A percentile compares a stretch with the other conserved stretches of the same genome.
These are phyloP conservation scores for Grammothele lineata DNA, from an alignment of 768 basidiomycete genomes.

Conservation along the genomic window DNA sequence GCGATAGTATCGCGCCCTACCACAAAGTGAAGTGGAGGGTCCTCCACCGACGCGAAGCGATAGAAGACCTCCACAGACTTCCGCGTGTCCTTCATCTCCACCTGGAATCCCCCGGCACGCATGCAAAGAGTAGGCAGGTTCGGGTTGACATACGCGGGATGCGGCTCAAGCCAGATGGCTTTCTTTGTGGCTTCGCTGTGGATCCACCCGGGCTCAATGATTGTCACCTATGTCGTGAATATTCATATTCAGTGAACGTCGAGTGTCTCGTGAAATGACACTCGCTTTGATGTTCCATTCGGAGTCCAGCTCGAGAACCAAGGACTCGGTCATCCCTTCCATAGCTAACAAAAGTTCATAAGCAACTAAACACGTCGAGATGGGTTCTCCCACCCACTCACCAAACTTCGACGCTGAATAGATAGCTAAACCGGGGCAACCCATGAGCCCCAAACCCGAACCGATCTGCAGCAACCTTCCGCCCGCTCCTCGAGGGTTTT, in stretches of 20 bases:
- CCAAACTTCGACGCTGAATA: slow-evolving; percentile 10
- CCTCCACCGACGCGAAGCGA: not conserved
- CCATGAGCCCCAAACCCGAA: slow-evolving; percentile 22
- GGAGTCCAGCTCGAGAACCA: slow-evolving; percentile 31
- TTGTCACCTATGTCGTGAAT: too few species aligned
- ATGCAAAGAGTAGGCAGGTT: not conserved
- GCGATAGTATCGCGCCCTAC: slow-evolving; percentile 5
- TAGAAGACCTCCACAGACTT: not conserved
- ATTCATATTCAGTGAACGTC: too few species aligned
- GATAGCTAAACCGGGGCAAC: slow-evolving; percentile 7
- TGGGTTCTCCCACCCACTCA: not conserved
- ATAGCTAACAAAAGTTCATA: slow-evolving; percentile 22
- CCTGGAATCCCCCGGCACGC: not conserved
- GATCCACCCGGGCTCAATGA: slow-evolving; percentile 18
- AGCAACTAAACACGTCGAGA: not conserved
- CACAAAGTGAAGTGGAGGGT: slow-evolving; percentile 5
- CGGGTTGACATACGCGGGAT: slow-evolving; percentile 3
- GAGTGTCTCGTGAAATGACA: too few species aligned
- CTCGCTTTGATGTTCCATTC: slow-evolving; percentile 33
- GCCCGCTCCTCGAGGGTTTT: slow-evolving; percentile 29
- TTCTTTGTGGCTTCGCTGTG: slow-evolving; percentile 1
- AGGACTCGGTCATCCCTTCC: slow-evolving; percentile 26
- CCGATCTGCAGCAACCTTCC: slow-evolving; percentile 33
- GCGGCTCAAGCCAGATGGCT: not conserved
- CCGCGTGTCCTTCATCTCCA: not conserved